Conservation (phyloP, 1,284 basidiomycete genomes). For the Cryptococcus sp. region DNA sequence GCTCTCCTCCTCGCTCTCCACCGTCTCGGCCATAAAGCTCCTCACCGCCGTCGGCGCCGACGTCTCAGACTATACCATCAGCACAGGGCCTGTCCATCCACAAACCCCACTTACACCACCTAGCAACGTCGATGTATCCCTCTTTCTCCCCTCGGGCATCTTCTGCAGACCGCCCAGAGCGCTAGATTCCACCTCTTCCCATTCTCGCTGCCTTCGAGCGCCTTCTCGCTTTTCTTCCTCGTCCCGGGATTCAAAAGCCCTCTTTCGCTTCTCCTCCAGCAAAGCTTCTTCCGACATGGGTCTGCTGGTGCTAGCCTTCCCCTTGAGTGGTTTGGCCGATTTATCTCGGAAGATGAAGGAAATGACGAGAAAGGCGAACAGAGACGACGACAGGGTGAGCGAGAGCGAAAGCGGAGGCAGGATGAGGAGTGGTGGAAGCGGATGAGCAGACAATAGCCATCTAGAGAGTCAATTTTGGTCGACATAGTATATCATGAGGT, state of each 20-base stretch:
- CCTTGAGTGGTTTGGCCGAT: not conserved
- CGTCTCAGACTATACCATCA: conserved; percentile 14
- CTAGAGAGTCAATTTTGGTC: conserved; percentile 6
- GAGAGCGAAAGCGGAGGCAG: conserved; percentile 39
- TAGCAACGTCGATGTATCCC: conserved; percentile 13
- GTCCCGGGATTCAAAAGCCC: conserved; percentile 13
- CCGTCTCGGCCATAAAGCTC: not conserved
- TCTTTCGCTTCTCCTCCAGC: conserved; percentile 9
- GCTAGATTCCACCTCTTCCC: conserved; percentile 22
- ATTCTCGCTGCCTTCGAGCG: conserved; percentile 17
- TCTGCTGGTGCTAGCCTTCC: not conserved
- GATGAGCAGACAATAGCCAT: conserved; percentile 39
- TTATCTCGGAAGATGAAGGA: conserved; percentile 19
- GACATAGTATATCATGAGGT: not conserved
- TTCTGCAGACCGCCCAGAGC: conserved; percentile 14
- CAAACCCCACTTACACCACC: conserved; percentile 21
- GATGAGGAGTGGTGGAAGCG: conserved; percentile 38
- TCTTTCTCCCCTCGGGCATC: conserved; percentile 15
- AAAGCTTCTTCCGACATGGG: conserved; percentile 13
- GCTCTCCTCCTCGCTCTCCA: conserved; percentile 5
- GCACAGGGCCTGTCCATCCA: conserved; percentile 8
- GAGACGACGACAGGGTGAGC: conserved; percentile 36
- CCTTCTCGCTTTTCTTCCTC: conserved; percentile 15
- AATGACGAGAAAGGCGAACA: conserved; percentile 38
- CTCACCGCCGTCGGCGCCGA: conserved; percentile 3